Percentiles rank a stretch among this genome's conserved stretches.
Conservation (phyloP, 179 eudicot species). For the Amaranthus tricolor region DNA sequence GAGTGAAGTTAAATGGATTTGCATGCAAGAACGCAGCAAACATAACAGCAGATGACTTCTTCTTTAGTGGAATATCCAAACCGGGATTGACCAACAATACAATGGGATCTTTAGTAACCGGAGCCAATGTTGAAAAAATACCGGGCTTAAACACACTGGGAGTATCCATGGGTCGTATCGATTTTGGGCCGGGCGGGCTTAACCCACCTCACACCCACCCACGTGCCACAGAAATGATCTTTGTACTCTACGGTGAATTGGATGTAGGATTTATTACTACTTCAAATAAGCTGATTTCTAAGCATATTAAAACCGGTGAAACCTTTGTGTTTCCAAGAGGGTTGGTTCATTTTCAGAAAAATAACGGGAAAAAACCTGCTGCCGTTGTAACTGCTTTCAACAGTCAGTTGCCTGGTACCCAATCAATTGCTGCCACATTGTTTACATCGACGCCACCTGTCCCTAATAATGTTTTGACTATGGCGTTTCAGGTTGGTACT, state of each 20-base stretch:
- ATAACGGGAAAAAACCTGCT: constrained; percentile 46
- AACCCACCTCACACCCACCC: constrained; percentile 65
- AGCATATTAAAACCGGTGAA: constrained; percentile 49
- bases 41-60: constrained; percentile 49
- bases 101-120: constrained; percentile 48
- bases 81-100: constrained; percentile 55
- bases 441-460: constrained; percentile 53
- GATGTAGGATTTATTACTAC: constrained; percentile 53
- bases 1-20: constrained; percentile 54
- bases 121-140: constrained; percentile 46
- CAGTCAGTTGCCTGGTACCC: constrained; percentile 59
- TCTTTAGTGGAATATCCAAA: constrained; percentile 36
- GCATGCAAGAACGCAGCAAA: constrained; percentile 39
- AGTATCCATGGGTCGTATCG: constrained; percentile 57
- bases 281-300: constrained; percentile 43
- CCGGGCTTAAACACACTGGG: constrained; percentile 74
- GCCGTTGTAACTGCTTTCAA: constrained; percentile 55
- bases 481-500: constrained; percentile 52
- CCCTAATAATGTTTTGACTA: constrained; percentile 47
- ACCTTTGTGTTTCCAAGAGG: constrained; percentile 53
- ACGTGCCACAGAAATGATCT: constrained; percentile 56
- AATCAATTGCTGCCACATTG: constrained; percentile 44
- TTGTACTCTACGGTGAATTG: constrained; percentile 44
- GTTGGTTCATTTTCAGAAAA: constrained; percentile 58
- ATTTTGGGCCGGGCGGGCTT: constrained; percentile 51